Conservation (phyloP, 2,329 filamentous ascomycete species). For the Metarhizium anisopliae region DNA sequence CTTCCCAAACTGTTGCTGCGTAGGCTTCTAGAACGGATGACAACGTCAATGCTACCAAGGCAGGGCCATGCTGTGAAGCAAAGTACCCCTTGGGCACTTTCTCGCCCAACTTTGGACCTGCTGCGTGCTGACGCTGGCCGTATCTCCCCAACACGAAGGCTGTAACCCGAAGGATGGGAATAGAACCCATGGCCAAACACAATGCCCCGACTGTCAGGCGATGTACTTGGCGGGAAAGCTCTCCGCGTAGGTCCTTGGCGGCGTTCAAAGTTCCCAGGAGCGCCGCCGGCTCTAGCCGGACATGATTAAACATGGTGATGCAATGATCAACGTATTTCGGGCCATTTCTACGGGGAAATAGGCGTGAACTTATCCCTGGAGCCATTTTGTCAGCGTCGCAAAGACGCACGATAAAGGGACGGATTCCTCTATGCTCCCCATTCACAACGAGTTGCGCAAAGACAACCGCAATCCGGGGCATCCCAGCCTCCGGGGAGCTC, state of each 20-base stretch:
- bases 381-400: conserved; percentile 16
- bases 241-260: conserved; percentile 11
- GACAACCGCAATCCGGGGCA: conserved; percentile 21
- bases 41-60: conserved; percentile 12
- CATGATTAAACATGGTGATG: conserved; percentile 24
- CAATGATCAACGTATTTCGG: conserved; percentile 19
- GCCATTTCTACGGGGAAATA: conserved; percentile 6
- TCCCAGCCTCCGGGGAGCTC: conserved; percentile 13
- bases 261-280: conserved; percentile 17
- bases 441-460: conserved; percentile 21
- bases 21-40: conserved; percentile 11
- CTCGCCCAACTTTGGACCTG: not conserved
- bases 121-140: not conserved
- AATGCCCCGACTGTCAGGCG: not conserved
- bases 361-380: conserved; percentile 17
- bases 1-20: not conserved
- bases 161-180: not conserved
- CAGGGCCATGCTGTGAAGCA: conserved; percentile 14
- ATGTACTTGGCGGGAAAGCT: conserved; percentile 14
- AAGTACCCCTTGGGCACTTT: not conserved
- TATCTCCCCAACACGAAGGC: not conserved
- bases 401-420: conserved; percentile 22
- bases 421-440: conserved; percentile 16
- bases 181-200: not conserved
- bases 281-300: conserved; percentile 15